Evolutionary conservation across 345 rosid genomes (phyloP), one percentile per base, ranked within the genome.

Genomic region (Psidium guajava): DNA sequence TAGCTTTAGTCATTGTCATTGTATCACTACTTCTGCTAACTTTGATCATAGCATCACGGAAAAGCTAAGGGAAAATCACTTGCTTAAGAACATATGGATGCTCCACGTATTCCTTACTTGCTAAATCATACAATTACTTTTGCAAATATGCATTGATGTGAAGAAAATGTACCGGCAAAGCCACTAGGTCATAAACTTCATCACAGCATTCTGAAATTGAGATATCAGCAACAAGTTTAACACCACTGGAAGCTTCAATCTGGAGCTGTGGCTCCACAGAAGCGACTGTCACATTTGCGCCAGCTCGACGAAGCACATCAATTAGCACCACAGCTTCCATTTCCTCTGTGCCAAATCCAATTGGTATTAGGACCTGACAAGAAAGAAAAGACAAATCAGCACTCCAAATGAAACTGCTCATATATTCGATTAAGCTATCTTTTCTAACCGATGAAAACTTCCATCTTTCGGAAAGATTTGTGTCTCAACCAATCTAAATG

Each of bases 331-430:
- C 98, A 88, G 96, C 99, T 88, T 97, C 98, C 92, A 97, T 95
- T 86, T 94, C 99, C 89, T 97, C 99, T 5, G 96, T 94, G 58
- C 98, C 99, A 89, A 89, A 93, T 49, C 95, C 98, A 86, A 97
- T 91, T 49, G 98, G 99, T 85, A 97, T 91, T 87, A 97, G 91
- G 58, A 95, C 97, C 99, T 97, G 86, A 32, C 83, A 47, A 56
- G 2, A 59, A 88, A 86, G 84, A 50, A 81, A 32, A 49, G 50
- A 27, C 8, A 22, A 58, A n/a, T 57, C 6, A 59, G 58, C 28
- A 55, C 86, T 75, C 47, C 42, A 69, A 36, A 69, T 13, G 3
- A 69, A 36, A 2, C 40, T 0, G 40, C 24, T 3, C 25, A 69
- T 8, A 69, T 18, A 13, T 4, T 53, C 2, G 9, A 82, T 42